A percentile compares a stretch with the other conserved stretches of the same genome.
phyloP scores from a whole-genome alignment of 768 basidiomycete species.

The Lactarius hengduanensis region DNA sequence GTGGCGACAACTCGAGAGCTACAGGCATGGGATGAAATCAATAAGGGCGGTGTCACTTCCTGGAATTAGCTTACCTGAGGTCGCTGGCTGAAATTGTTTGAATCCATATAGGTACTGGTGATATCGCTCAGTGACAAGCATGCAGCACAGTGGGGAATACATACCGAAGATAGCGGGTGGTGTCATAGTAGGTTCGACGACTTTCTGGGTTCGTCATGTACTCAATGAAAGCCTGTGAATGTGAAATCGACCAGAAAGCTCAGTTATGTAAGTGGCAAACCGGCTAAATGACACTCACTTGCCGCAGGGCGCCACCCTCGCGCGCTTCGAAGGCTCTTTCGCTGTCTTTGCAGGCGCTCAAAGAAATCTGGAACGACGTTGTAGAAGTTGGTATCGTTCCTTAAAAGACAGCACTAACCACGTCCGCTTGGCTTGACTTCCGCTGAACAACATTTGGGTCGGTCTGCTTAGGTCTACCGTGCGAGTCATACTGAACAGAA shows the following conservation, averaged over 20 bases:
- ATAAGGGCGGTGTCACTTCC: not conserved
- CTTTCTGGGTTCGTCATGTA: not conserved
- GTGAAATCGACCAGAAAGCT: not conserved
- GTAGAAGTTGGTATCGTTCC: not conserved
- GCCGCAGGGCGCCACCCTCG: slow-evolving; percentile 1
- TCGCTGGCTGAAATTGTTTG: not conserved
- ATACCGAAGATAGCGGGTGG: not conserved
- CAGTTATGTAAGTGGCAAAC: not conserved
- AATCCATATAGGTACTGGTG: not conserved
- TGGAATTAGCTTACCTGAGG: slow-evolving; percentile 1
- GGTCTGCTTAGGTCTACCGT: not conserved
- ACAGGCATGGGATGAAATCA: not conserved
- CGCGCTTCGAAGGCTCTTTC: not conserved
- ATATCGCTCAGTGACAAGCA: not conserved
- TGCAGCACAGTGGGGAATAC: not conserved
- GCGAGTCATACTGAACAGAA: not conserved
- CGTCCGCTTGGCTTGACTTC: not conserved
- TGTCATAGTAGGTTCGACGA: not conserved
- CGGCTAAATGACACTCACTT: not conserved
- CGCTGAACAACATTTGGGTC: too few species aligned
- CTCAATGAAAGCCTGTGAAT: slow-evolving; percentile 10
- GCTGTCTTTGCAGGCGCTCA: not conserved
- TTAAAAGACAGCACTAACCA: slow-evolving; percentile 5
- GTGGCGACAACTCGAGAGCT: slow-evolving; percentile 3
- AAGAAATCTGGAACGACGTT: not conserved